phyloP scores from a whole-genome alignment of 768 basidiomycete species.

The Scleroderma citrinum region DNA sequence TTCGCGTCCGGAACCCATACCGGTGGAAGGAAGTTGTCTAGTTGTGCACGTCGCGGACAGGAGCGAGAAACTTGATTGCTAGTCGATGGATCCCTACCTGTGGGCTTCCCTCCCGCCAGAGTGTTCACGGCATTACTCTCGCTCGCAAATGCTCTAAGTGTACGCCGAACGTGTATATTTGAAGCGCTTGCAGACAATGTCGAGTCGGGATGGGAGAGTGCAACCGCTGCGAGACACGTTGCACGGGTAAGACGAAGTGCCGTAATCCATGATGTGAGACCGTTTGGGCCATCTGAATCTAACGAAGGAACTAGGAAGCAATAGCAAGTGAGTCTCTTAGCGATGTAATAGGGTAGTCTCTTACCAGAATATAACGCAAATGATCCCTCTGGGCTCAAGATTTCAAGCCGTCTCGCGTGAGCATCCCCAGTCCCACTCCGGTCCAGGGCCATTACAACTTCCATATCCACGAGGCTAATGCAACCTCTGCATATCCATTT shows the following conservation, averaged over 20 bases:
- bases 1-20: constrained; percentile 90
- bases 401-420: constrained; percentile 59
- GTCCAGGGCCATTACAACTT: constrained; percentile 52
- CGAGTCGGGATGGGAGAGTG: constrained; percentile 69
- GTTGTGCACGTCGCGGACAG: constrained; percentile 19
- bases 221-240: constrained; percentile 62
- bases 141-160: constrained; percentile 67
- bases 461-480: constrained; percentile 65
- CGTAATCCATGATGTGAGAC: constrained; percentile 55
- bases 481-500: constrained; percentile 70
- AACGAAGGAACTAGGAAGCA: constrained; percentile 3
- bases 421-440: constrained; percentile 10
- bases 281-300: constrained; percentile 1
- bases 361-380: constrained; percentile 70
- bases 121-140: constrained; percentile 18
- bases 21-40: constrained; percentile 72
- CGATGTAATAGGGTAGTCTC: constrained; percentile 8
- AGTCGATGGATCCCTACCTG: neutral
- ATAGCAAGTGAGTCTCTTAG: neutral
- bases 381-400: constrained; percentile 71
- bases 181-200: constrained; percentile 76
- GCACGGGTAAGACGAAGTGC: constrained; percentile 67
- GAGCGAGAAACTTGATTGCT: neutral
- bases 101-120: neutral
- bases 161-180: constrained; percentile 67